Percentiles rank a stretch among this genome's conserved stretches.
Evolutionary conservation across 164 flowering plant species (phyloP).

Genomic region (Hamamelis virginiana): DNA sequence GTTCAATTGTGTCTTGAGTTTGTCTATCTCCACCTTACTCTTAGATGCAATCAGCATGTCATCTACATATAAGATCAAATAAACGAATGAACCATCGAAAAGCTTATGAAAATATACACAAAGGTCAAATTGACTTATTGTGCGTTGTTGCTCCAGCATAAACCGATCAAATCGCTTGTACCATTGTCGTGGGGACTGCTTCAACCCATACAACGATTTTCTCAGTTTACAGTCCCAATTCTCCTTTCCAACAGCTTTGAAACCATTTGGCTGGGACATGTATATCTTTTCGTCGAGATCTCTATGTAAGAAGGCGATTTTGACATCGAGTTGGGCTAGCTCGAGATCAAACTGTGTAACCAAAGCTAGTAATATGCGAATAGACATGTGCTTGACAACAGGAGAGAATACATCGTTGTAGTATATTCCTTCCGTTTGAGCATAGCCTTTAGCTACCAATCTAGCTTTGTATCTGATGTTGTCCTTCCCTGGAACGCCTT

Average conservation of each 20-base stretch:
- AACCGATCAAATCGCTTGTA: neutral
- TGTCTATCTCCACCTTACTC: no score
- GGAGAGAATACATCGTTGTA: slow-evolving; percentile 9
- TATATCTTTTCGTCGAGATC: neutral
- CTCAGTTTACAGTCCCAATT: neutral
- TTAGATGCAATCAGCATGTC: neutral
- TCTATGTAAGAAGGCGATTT: neutral
- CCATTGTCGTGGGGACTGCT: neutral
- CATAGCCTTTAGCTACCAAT: neutral
- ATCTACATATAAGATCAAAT: neutral
- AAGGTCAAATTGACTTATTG: neutral
- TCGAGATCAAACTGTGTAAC: slow-evolving; percentile 7
- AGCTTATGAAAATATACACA: neutral
- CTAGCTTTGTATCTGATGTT: neutral
- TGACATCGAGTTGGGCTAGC: slow-evolving; percentile 4
- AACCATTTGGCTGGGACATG: neutral
- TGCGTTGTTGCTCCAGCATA: neutral
- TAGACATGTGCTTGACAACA: no score
- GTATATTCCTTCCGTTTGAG: slow-evolving; percentile 5
- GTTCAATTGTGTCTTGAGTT: no score
- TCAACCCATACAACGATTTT: slow-evolving; percentile 1
- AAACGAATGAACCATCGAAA: neutral
- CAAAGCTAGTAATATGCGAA: neutral
- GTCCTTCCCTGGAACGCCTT: neutral
- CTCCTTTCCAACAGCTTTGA: neutral